Base-by-base conservation (phyloP, 805 yeast species). In the Wickerhamiella vanderwaltii region DNA sequence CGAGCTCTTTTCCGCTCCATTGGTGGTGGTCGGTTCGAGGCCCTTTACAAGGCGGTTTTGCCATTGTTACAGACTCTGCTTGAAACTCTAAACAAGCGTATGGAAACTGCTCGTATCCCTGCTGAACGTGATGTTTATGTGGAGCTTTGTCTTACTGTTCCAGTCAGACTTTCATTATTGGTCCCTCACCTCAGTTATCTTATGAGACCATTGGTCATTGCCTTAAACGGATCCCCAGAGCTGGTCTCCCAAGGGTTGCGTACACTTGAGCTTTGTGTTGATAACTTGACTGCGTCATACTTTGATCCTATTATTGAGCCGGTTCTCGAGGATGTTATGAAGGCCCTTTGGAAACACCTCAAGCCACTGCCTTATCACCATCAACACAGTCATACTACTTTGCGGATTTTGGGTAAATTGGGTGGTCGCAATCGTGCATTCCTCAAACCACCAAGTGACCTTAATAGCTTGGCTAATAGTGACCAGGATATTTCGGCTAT, bases 281-380 rank as follows among this genome's bases (percentile, higher is more conserved):
- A 91, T 54, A 91, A 93, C 54, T 62, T 91, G 46, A 93, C 97
- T 0, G 94, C 97, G 0, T 94, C 87, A 49, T 91, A 87, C 59
- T 86, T 91, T 59, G 98, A 91, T 53, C 97, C 98, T 2, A 87
- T 91, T 56, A 77, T 91, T 46, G 96, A 87, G 55, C 97, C 99
- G 0, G 96, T 87, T 1, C 77, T 88, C 41, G 93, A 83, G 46
- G 96, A 91, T 51, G 86, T 93, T 1, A 82, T 87, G 84, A 77
- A 79, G 29, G 94, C 96, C 0, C 66, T 91, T 25, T 91, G 95
- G 88, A 78, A 74, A 47, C 91, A 88, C 51, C 62, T 91, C 50
- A 77, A 77, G 53, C 98, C 99, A 1, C 71, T 87, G 26, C 97
- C 99, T 0, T 86, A 85, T 57, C 84, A 82, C 50, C 97, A 91